Base-by-base conservation (phyloP, 2,329 filamentous ascomycete species). In the Endoconidiophora laricicola region DNA sequence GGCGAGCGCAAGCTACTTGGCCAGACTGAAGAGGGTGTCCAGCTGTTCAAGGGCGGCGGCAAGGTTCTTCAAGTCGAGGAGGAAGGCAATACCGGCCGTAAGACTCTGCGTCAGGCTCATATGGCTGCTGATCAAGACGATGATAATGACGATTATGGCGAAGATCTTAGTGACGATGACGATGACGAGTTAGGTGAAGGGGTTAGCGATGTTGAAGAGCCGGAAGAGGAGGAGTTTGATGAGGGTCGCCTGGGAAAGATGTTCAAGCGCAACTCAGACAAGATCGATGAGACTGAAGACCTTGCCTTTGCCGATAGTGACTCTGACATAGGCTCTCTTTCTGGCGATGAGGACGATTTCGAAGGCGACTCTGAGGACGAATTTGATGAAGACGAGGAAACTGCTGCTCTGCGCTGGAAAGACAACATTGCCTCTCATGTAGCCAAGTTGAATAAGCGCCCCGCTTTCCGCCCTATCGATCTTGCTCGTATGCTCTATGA, bases 281-380 rank as follows among this genome's bases (percentile, higher is more conserved):
- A 74, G 37, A 71, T 61, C 20, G 6, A 43, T 1, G 69, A 69
- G 9, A 76, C 78, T 22, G 84, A 79, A 26, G 86, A 94, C 49
- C 59, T 96, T 52, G 86, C 80, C 1, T 98, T 95, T 67, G 91
- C 91, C 12, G 91, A 98, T 60, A 94, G 86, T 60, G 93, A 98
- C 63, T 98, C 91, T 0, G 93, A 98, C 61, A 72, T 98, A 3
- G 91, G 91, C 5, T 94, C 90, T 3, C 65, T 95, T 55, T 94
- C 86, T 6, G 69, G 65, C 1, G 66, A 68, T 4, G 72, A 74
- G 2, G 68, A 69, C 1, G 64, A 63, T 0, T 66, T 68, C 3
- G 67, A 66, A 0, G 68, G 65, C 3, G 68, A 66, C 0, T 69
- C 66, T 3, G 68, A 67, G 9, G 66, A 69, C 0, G 67, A 68